Conservation (phyloP, 768 basidiomycete species). For the Hygrophoropsis aurantiaca region DNA sequence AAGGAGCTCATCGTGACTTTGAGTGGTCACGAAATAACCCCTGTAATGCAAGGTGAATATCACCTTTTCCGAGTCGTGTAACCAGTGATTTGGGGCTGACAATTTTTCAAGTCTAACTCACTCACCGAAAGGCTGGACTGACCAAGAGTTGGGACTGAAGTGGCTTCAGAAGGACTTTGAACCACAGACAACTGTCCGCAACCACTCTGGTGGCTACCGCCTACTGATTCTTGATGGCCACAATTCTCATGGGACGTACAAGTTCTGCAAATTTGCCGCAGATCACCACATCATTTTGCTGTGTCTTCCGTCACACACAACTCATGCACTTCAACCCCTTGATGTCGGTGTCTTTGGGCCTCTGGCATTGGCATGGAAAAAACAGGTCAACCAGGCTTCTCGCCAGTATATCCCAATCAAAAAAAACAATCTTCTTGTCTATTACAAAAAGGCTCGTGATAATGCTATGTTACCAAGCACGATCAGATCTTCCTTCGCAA, state of each 20-base stretch:
- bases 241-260: conserved; percentile 37
- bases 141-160: conserved; percentile 34
- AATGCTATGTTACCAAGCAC: conserved; percentile 28
- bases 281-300: conserved; percentile 37
- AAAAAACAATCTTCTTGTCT: conserved; percentile 37
- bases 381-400: no score
- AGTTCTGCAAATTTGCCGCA: conserved; percentile 37
- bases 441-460: conserved; percentile 34
- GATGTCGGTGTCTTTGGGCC: conserved; percentile 35
- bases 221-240: conserved; percentile 50
- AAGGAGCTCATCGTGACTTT: conserved; percentile 25
- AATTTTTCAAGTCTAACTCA: conserved; percentile 26
- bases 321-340: conserved; percentile 43
- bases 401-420: conserved; percentile 10
- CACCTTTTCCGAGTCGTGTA: no score
- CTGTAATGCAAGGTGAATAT: conserved; percentile 13
- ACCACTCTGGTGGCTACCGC: conserved; percentile 26
- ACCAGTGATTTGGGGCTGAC: neutral
- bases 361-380: no score
- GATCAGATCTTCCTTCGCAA: conserved; percentile 36
- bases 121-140: conserved; percentile 37
- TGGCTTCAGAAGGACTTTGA: conserved; percentile 42
- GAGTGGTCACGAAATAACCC: conserved; percentile 29
- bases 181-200: conserved; percentile 29
- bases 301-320: conserved; percentile 45